A percentile compares a stretch with the other conserved stretches of the same genome.
These are phyloP conservation scores for Talaromyces sp. DNA, from an alignment of 2,329 filamentous ascomycete species.

Conservation along the genomic window DNA sequence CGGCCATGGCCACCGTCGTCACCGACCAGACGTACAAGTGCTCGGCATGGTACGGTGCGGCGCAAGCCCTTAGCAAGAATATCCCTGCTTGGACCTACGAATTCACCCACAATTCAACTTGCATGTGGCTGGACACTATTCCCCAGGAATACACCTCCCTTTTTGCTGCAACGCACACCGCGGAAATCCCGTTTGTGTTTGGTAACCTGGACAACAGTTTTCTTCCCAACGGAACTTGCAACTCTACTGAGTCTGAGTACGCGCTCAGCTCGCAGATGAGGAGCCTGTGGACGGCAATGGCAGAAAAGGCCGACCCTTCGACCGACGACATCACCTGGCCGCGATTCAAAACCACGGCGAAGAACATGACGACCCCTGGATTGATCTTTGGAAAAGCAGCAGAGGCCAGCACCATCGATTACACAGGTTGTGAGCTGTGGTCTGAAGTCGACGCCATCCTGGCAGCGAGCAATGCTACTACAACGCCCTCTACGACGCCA, in stretches of 20 bases:
- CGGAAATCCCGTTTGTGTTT: slow-evolving; percentile 10
- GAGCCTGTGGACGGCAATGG: slow-evolving; percentile 17
- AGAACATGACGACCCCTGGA: slow-evolving; percentile 2
- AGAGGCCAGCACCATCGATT: slow-evolving; percentile 12
- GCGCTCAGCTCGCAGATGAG: slow-evolving; percentile 15
- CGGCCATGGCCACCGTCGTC: slow-evolving; percentile 11
- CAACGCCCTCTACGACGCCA: too few relatives aligned
- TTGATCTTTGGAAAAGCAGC: slow-evolving; percentile 13
- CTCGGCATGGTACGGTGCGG: slow-evolving; percentile 11
- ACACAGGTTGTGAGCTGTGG: slow-evolving; percentile 13
- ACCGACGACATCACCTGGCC: slow-evolving; percentile 13
- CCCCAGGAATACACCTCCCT: not conserved
- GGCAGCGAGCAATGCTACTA: not conserved
- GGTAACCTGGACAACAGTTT: slow-evolving; percentile 11
- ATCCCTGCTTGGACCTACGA: slow-evolving; percentile 16
- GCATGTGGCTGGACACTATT: slow-evolving; percentile 15
- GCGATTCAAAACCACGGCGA: slow-evolving; percentile 6
- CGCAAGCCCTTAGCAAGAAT: slow-evolving; percentile 7
- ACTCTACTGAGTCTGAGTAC: slow-evolving; percentile 8
- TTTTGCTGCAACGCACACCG: slow-evolving; percentile 11
- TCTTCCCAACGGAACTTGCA: slow-evolving; percentile 9
- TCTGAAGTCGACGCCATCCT: slow-evolving; percentile 9
- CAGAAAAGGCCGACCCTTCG: slow-evolving; percentile 12
- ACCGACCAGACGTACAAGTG: slow-evolving; percentile 13
- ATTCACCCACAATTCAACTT: slow-evolving; percentile 16